These are phyloP conservation scores for Colletotrichum tamarilloi DNA, from an alignment of 2,329 filamentous ascomycete species.

Conservation along the genomic window DNA sequence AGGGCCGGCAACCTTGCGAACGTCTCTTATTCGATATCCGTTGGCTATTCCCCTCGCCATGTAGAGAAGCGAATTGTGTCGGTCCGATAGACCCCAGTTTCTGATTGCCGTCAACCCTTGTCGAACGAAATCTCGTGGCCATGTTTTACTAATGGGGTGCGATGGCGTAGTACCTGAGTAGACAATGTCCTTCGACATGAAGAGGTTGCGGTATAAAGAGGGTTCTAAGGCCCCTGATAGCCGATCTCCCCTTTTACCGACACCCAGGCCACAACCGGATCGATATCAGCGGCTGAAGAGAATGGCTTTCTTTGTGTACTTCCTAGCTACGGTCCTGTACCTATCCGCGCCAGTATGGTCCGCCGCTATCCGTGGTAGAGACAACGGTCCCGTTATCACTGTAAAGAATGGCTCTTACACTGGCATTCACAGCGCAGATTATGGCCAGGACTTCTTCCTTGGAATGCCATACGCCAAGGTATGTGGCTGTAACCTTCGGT, in stretches of 20 bases:
- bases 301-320: slow-evolving; percentile 20
- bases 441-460: slow-evolving; percentile 58
- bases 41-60: neutral
- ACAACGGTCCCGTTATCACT: slow-evolving; percentile 18
- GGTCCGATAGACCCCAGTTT: slow-evolving; percentile 24
- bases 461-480: slow-evolving; percentile 61
- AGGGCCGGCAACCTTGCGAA: neutral
- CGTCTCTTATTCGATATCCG: neutral
- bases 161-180: neutral
- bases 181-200: neutral
- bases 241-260: neutral
- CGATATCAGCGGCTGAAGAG: slow-evolving; percentile 5
- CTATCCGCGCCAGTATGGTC: slow-evolving; percentile 14
- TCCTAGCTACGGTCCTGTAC: slow-evolving; percentile 20
- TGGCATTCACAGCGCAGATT: slow-evolving; percentile 49
- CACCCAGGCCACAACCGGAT: neutral
- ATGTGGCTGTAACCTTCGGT: neutral
- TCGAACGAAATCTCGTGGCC: slow-evolving; percentile 7
- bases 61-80: slow-evolving; percentile 1
- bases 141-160: neutral
- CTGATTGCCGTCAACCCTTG: neutral
- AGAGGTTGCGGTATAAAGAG: slow-evolving; percentile 19
- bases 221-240: neutral
- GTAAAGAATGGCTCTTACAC: slow-evolving; percentile 45
- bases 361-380: slow-evolving; percentile 4